Conservation (phyloP, 257 asterid genomes). For the Nicotiana obtusifolia region DNA sequence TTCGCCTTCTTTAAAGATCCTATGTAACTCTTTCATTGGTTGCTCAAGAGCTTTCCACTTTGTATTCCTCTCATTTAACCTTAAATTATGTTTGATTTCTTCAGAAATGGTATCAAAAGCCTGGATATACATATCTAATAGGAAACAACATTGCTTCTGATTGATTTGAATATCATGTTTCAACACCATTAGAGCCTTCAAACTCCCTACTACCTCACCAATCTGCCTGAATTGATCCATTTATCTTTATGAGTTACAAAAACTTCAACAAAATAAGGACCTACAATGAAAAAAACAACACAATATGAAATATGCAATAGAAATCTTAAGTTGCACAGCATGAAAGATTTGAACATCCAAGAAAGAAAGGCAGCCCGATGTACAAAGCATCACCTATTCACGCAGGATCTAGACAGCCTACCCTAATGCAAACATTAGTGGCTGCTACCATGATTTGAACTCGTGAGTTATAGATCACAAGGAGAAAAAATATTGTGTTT, state of each 20-base stretch:
- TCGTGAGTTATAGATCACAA: too few relatives aligned
- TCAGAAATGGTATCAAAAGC: slow-evolving; percentile 62
- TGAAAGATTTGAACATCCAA: too few relatives aligned
- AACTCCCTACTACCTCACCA: slow-evolving; percentile 78
- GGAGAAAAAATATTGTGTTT: too few relatives aligned
- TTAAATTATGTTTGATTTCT: slow-evolving; percentile 55
- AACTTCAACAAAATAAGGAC: background rate
- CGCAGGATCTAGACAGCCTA: too few relatives aligned
- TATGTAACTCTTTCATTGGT: slow-evolving; percentile 76
- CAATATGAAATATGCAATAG: background rate
- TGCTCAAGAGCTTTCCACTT: slow-evolving; percentile 79
- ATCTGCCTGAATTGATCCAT: slow-evolving; percentile 87
- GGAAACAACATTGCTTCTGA: slow-evolving; percentile 66
- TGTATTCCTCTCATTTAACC: slow-evolving; percentile 49
- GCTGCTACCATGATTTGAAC: too few relatives aligned
- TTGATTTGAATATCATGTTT: slow-evolving; percentile 72
- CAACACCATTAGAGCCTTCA: slow-evolving; percentile 71
- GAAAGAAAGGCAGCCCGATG: too few relatives aligned
- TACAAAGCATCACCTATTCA: too few relatives aligned
- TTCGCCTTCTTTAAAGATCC: slow-evolving; percentile 62
- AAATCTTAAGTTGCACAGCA: background rate
- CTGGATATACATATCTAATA: slow-evolving; percentile 45
- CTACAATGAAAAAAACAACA: background rate
- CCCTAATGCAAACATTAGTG: too few relatives aligned
- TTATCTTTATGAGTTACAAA: background rate